Base-by-base conservation (phyloP, 305 asterid genomes). In the Fraxinus angustifolia region DNA sequence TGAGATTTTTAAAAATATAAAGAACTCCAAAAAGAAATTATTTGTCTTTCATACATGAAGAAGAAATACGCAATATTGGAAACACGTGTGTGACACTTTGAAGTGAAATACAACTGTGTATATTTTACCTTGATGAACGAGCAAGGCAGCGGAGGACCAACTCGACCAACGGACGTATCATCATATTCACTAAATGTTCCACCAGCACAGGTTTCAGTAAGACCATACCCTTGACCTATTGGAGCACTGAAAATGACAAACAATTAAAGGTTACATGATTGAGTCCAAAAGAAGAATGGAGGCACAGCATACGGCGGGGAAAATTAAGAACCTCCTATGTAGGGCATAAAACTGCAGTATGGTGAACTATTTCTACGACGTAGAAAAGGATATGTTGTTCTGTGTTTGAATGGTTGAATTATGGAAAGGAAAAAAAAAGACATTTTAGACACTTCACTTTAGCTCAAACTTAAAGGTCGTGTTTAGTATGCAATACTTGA, bases 211-310 rank as follows among this genome's bases (percentile, higher is more conserved):
- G 97, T 96, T 91, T 96, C 99, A 0, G 98, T 96, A 74, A 96
- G 98, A 81, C 98, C 98, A 85, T 96, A 96, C 50, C 98, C 99
- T 88, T 96, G 99, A 78, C 97, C 99, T 83, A 96, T 94, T 21
- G 99, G 97, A 84, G 93, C 95, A 84, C 99, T 95, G 91, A 79
- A 84, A 81, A 85, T 45, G 79, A 33, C 33, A 58, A 58, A 35
- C 17, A 45, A 78, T 31, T 50, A 16, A 17, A 73, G 74, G 65
- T 75, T 38, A n/a, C 70, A 40, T 10, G 16, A 8, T 40, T 10
- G 4, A 40, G 50, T 40, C 50, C 50, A 40, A 40, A 40, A 10
- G 50, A 40, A 40, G 14, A 8, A 40, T 40, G 0, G 14, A 40
- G 2, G 48, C 48, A 8, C 2, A 40, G 14, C 34, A 30, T 1